These are phyloP conservation scores for Syzygium malaccense DNA, from an alignment of 441 rosid species.

Conservation along the genomic window DNA sequence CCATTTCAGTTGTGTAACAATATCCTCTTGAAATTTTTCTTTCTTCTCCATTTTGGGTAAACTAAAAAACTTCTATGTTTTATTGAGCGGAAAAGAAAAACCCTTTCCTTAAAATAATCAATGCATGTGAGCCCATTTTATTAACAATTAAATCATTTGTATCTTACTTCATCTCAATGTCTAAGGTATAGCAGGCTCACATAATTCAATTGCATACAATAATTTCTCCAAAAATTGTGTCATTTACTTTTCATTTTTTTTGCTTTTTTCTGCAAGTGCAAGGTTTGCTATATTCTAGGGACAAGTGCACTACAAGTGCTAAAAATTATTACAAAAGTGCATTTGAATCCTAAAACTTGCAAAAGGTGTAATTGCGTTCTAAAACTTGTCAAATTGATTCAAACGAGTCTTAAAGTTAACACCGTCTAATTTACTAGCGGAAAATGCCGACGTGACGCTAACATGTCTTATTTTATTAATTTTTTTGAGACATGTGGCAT, in stretches of 20 bases:
- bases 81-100: background rate
- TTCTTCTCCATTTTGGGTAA: background rate
- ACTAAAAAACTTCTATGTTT: background rate
- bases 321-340: too few species aligned
- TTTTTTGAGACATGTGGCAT: too few species aligned
- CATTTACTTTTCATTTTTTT: background rate
- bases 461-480: too few species aligned
- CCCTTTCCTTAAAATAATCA: background rate
- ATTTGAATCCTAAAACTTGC: too few species aligned
- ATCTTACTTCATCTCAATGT: background rate
- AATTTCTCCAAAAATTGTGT: background rate
- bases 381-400: too few species aligned
- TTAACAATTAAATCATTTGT: background rate
- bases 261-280: background rate
- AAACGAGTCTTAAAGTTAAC: too few species aligned
- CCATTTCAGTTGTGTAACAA: slow-evolving; percentile 27
- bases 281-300: background rate
- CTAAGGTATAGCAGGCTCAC: too few species aligned
- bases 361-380: too few species aligned
- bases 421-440: too few species aligned
- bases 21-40: slow-evolving; percentile 20
- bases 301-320: too few species aligned
- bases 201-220: background rate
- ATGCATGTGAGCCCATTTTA: background rate
- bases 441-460: too few species aligned